Percentiles rank a stretch among this genome's conserved stretches.
Conservation (phyloP, 306 rosid species). For the Malus fusca region DNA sequence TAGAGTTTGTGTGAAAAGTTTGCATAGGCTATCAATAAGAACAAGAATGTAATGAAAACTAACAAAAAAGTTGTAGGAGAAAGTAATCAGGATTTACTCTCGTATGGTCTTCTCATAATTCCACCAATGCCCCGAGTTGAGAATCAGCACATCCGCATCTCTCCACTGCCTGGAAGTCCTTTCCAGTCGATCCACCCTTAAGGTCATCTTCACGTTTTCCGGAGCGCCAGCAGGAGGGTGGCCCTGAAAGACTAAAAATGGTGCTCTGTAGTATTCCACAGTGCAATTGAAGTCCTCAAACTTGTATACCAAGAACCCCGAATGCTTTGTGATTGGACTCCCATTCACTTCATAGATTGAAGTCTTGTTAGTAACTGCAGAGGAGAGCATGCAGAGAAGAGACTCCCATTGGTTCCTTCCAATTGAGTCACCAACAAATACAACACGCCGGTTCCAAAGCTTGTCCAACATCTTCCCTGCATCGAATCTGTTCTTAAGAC, state of each 20-base stretch:
- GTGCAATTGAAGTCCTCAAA: conserved; percentile 80
- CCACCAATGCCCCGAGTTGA: conserved; percentile 98
- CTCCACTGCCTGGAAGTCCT: conserved; percentile 63
- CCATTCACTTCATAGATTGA: conserved; percentile 67
- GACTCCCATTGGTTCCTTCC: conserved; percentile 98
- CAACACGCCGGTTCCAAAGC: conserved; percentile 56
- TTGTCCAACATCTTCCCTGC: conserved; percentile 66
- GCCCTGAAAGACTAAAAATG: conserved; percentile 74
- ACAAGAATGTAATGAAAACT: neutral
- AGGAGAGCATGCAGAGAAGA: conserved; percentile 80
- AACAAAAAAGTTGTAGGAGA: neutral
- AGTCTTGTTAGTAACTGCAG: conserved; percentile 45
- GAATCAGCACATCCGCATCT: conserved; percentile 67
- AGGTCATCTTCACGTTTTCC: conserved; percentile 36
- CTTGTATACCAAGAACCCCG: conserved; percentile 67
- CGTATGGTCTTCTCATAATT: conserved; percentile 59
- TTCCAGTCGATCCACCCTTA: conserved; percentile 68
- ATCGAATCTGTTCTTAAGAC: conserved; percentile 51
- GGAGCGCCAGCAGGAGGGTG: conserved; percentile 64
- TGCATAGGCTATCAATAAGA: neutral
- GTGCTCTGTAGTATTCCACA: conserved; percentile 78
- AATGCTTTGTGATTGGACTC: conserved; percentile 69
- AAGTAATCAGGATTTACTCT: conserved; percentile 33
- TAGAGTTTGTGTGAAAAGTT: neutral
- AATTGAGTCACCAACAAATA: conserved; percentile 86